Percentiles rank a stretch among this genome's conserved stretches.
Evolutionary conservation across 169 alveolate genomes (phyloP).

Genomic region (Plasmodium malariae): DNA sequence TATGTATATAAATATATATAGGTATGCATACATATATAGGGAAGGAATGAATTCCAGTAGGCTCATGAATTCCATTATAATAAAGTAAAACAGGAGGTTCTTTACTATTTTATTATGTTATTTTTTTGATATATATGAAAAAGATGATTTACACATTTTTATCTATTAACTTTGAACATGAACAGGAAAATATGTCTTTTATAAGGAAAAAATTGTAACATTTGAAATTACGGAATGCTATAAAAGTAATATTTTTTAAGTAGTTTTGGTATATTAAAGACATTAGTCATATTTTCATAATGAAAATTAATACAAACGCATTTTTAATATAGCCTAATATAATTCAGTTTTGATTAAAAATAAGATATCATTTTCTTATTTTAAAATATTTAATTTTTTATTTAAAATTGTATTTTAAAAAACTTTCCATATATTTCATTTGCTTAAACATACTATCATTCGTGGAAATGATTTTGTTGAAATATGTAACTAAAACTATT

Average conservation of each 20-base stretch:
- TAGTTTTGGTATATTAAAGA: neutral
- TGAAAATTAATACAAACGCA: neutral
- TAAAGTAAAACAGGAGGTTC: too few relatives aligned
- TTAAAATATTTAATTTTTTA: too few relatives aligned
- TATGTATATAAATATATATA: neutral
- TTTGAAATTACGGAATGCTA: neutral
- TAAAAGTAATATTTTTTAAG: neutral
- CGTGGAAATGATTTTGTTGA: neutral
- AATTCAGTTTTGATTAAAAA: neutral
- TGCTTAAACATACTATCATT: too few relatives aligned
- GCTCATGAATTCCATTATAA: too few relatives aligned
- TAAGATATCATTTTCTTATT: neutral
- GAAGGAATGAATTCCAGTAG: too few relatives aligned
- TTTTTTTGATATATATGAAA: neutral
- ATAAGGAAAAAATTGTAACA: neutral
- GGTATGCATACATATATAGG: neutral
- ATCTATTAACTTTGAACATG: neutral
- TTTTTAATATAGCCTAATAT: neutral
- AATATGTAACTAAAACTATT: too few relatives aligned
- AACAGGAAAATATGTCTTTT: slow-evolving; percentile 3
- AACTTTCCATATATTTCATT: too few relatives aligned
- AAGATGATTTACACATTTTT: neutral
- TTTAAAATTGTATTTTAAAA: too few relatives aligned
- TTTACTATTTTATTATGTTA: neutral
- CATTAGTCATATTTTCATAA: neutral